A percentile compares a stretch with the other conserved stretches of the same genome.
Conservation (phyloP, 192 early-diverging fungal species). For the Martensiomyces pterosporus region DNA sequence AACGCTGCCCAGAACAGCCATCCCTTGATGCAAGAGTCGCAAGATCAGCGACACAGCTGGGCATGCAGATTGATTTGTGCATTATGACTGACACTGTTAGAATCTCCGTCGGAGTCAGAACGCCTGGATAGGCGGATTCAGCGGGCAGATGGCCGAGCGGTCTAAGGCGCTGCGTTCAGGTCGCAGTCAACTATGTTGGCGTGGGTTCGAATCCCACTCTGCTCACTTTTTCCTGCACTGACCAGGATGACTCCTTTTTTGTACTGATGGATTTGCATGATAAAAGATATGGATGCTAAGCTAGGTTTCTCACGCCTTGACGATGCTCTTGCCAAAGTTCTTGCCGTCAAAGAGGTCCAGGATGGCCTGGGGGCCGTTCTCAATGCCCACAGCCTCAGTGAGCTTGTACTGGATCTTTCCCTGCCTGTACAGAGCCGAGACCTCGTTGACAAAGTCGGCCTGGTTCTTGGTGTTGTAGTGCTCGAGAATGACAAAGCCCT, state of each 20-base stretch:
- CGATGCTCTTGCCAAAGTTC: conserved; percentile 67
- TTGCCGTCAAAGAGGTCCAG: conserved; percentile 60
- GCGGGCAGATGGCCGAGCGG: conserved; percentile 16
- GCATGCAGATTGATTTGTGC: no score
- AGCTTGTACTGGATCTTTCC: conserved; percentile 62
- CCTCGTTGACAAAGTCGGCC: conserved; percentile 55
- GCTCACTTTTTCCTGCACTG: background rate
- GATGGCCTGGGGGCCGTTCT: conserved; percentile 60
- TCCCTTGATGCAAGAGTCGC: no score
- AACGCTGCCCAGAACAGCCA: no score
- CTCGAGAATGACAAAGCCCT: conserved; percentile 66
- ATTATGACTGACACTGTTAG: no score
- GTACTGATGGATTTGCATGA: no score
- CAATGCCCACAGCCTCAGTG: conserved; percentile 60
- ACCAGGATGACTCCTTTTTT: no score
- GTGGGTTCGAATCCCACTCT: conserved; percentile 23
- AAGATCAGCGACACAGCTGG: no score
- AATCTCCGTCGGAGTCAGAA: no score
- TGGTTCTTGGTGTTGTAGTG: conserved; percentile 42
- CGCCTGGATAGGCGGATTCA: no score
- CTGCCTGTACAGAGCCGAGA: conserved; percentile 54
- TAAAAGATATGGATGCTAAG: conserved; percentile 8
- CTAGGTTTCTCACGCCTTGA: conserved; percentile 54
- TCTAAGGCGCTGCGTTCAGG: conserved; percentile 20
- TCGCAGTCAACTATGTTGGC: conserved; percentile 10